Base-by-base conservation (phyloP, 208 protist species). In the Spongospora subterranea region DNA sequence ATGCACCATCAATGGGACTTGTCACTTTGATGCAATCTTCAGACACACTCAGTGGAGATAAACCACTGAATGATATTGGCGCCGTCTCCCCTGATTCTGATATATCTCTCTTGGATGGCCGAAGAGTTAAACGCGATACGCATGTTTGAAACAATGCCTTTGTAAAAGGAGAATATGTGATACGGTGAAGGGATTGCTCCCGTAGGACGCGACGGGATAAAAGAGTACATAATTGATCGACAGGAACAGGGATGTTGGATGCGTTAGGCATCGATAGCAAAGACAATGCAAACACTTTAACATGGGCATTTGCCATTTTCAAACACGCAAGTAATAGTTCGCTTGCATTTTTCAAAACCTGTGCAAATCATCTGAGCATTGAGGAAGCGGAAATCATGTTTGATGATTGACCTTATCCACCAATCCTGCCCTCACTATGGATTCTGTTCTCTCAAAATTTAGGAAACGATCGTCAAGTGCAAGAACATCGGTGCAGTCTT, bases 401-500 rank as follows among this genome's bases (percentile, higher is more conserved):
- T 60, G 6, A 60, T 24, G 24, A 24, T 24, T 60, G 13, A 60
- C 50, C 50, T 60, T 6, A 60, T 6, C 13, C 6, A 60, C 50
- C 13, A 60, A 29, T 6, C 50, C 50, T 6, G 13, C 24, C 24
- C 24, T 24, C 6, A 24, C 24, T 6, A 82, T 6, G 17, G n/a
- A 17, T 20, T 6, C 6, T 20, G n/a, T 35, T 35, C 71, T 35
- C 40, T 82, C 71, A 43, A 82, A n/a, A 82, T 35, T 20, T 35
- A 82, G 71, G 40, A 6, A n/a, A 40, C n/a, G 71, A 17, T 82
- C 35, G 35, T 82, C 71, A 43, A 35, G 11, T 20, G 71, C 71
- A 20, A 40, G 71, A 43, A 45, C 11, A 35, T 82, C 71, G 71
- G 71, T 82, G 71, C 71, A 82, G 17, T 82, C 71, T 20, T 40